Base-by-base conservation (phyloP, 345 rosid species). In the Moricandia arvensis region DNA sequence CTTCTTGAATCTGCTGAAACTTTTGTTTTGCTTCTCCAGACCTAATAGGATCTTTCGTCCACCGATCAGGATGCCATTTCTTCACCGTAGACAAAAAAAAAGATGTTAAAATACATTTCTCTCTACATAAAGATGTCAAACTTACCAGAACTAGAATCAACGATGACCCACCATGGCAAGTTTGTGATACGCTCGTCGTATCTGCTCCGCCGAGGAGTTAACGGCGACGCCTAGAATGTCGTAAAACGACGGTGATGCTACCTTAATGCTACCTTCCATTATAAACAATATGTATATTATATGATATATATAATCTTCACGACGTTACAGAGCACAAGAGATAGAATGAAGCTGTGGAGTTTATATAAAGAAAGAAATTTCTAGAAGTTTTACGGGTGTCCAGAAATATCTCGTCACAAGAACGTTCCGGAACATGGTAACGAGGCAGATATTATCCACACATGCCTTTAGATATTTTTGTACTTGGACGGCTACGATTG, bases 11-110 rank as follows among this genome's bases (percentile, higher is more conserved):
- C 82, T 89, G 89, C 80, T 91, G 98, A 60, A 94, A 94, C 78
- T 84, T 86, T 41, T 85, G 85, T 51, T 94, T 89, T 7, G 97
- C 95, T 54, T 94, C 96, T 1, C 88, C 91, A 7, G 85, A 83
- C 3, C 61, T 69, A 17, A 70, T 79, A 3, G 88, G 90, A 24
- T 87, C 85, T 66, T 74, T 69, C 5, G 84, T 77, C 82, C 80
- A 87, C 76, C 88, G 88, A 75, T 94, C 98, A 37, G 98, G 98
- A 66, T 91, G 98, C 98, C 98, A 94, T 82, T 77, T 90, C 98
- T 90, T 64, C 64, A 64, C 30, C 17, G 31, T 6, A 0, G 5
- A 58, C 4, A 2, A 55, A 59, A 15, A 51, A 8, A 29, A 45
- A 12, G 2, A 2, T 16, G 30, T 30, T 6, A 60, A 0, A 4